Evolutionary conservation across 139 green algal species (phyloP).

Genomic region (Zygnema cylindricum): DNA sequence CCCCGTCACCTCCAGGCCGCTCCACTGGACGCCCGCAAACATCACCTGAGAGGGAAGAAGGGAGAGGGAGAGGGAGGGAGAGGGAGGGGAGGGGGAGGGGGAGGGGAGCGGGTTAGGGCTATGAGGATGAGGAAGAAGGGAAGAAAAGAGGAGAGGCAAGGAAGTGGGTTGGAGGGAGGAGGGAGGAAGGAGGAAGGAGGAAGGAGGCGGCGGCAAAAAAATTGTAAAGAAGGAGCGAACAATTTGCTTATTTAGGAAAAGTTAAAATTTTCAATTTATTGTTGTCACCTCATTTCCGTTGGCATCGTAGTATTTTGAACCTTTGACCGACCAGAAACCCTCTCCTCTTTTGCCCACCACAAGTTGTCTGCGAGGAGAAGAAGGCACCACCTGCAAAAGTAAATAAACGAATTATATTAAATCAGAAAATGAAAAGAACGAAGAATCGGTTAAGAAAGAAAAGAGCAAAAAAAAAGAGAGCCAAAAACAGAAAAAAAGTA

Average conservation of each 20-base stretch:
- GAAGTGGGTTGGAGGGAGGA: not conserved
- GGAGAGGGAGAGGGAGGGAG: not conserved
- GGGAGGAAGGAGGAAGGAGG: not conserved
- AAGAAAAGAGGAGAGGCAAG: not conserved
- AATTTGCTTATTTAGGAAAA: not conserved
- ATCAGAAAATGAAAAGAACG: no score
- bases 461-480: no score
- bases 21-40: conserved; percentile 46
- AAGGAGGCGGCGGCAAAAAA: not conserved
- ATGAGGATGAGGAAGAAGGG: not conserved
- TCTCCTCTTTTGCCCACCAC: not conserved
- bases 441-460: no score
- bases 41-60: conserved; percentile 12
- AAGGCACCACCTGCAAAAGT: no score
- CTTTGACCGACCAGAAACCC: not conserved
- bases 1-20: conserved; percentile 27
- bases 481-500: no score
- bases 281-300: not conserved
- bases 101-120: not conserved
- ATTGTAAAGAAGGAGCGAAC: not conserved
- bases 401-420: no score
- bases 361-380: not conserved
- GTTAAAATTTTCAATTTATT: not conserved
- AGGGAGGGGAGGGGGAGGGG: not conserved
- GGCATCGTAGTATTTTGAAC: not conserved